These are phyloP conservation scores for Entomortierella beljakovae DNA, from an alignment of 192 early-diverging fungal species.

Conservation along the genomic window DNA sequence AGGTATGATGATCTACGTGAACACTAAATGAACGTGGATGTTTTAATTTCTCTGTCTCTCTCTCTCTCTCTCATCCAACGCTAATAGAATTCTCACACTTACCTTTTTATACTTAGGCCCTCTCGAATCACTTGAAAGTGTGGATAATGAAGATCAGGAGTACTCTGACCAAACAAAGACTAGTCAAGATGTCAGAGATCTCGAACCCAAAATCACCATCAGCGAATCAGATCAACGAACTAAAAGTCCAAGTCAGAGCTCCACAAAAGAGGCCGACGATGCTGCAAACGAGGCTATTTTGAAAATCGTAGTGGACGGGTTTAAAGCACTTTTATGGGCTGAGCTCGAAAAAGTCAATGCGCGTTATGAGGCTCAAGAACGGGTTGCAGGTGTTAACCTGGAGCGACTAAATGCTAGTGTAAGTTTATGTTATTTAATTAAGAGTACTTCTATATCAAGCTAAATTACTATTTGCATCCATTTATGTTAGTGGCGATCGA, in stretches of 20 bases:
- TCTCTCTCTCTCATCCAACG: no score
- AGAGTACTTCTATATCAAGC: not conserved
- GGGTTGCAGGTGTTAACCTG: slow-evolving; percentile 31
- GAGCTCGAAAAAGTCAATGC: slow-evolving; percentile 66
- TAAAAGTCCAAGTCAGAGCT: not conserved
- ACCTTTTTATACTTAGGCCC: slow-evolving; percentile 8
- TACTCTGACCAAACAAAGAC: not conserved
- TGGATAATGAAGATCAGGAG: slow-evolving; percentile 29
- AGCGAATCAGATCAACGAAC: not conserved
- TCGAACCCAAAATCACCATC: not conserved
- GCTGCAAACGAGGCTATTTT: slow-evolving; percentile 13
- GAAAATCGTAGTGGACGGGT: slow-evolving; percentile 41
- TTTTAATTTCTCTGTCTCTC: no score
- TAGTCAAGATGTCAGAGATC: slow-evolving; percentile 14
- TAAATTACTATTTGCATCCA: not conserved
- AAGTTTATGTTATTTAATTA: slow-evolving; percentile 12
- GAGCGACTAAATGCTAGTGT: slow-evolving; percentile 55
- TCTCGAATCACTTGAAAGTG: slow-evolving; percentile 28
- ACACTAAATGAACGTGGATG: not conserved
- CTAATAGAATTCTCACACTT: no score
- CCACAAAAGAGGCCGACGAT: not conserved
- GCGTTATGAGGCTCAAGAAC: slow-evolving; percentile 57
- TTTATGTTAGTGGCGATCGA: slow-evolving; percentile 33
- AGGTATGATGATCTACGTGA: slow-evolving; percentile 8
- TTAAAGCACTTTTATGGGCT: slow-evolving; percentile 53